Evolutionary conservation across 768 basidiomycete species (phyloP), one percentile per base, ranked within the genome.

Genomic region (Xerocomellus dryophilus): DNA sequence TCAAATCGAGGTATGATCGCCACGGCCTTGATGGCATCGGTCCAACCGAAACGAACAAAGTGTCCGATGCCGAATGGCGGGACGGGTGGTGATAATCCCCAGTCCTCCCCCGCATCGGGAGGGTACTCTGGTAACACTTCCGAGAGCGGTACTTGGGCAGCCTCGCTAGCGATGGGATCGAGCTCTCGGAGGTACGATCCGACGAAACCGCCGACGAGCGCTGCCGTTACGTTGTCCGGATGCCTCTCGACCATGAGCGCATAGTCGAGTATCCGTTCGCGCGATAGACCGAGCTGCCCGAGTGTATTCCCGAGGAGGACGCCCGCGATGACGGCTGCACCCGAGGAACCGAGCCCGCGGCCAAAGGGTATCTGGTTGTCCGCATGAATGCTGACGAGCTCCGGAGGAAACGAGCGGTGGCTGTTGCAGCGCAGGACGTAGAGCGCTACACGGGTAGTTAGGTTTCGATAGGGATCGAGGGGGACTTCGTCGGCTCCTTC

Each of bases 161-260:
- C 93, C 59, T 84, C 82, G 56, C 78, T 89, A 5, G 93, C 95
- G 39, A 79, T 81, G 10, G 81, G 79, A 61, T 90, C 90, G 43
- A 98, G 81, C 70, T 97, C 96, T 56, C 88, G 82, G 48, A 98
- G 81, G 76, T 98, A 99, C 3, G 90, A 91, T 18, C 97, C 97
- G 23, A 98, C 92, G 71, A 99, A 98, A 0, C 97, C 97, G 34
- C 97, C 97, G 17, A 98, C 81, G 35, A 99, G 83, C 0, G 95
- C 96, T 3, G 97, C 97, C 1, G 97, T 97, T 66, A 99, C 95
- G 70, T 99, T 99, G 73, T 99, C 97, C 15, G 97, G 97, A 69
- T 99, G 97, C 17, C 97, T 82, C 73, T 99, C 97, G 65, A 99
- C 94, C 97, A 99, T 99, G 50, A 99, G 79, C 2, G 96, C 95